Evolutionary conservation across 768 basidiomycete species (phyloP), one percentile per base, ranked within the genome.

Genomic region (Auricularia sp.): DNA sequence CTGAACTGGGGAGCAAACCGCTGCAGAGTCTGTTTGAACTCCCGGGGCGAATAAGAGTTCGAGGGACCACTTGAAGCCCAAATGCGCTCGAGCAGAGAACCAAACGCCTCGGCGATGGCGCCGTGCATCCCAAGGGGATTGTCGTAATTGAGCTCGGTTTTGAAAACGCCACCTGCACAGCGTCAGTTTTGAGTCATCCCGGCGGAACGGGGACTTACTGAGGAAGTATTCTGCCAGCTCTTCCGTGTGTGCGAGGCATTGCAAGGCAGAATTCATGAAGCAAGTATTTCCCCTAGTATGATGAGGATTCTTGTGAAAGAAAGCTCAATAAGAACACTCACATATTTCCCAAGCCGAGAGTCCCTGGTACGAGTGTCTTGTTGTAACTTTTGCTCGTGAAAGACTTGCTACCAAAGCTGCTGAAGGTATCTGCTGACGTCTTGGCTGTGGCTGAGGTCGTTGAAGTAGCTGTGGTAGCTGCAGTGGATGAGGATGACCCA

Each of bases 81-180:
- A 61, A 99, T 87, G 34, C 85, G 84, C 61, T 87, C 81, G 18
- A 98, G 78, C 34, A 97, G 84, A n/a, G 83, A 75, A 14, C 93
- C 95, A 68, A 95, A 98, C 0, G 88, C 84, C 71, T 93, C 84
- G 1, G 97, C 97, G 66, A 99, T 96, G n/a, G 90, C 88, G 18
- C 97, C 97, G 33, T 86, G 83, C 94, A 98, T 99, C 14, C 97
- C 96, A n/a, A 99, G 86, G 1, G 97, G 97, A 74, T 99, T 99
- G 70, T 92, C 90, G 1, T 83, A 85, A 71, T 99, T 99, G 66
- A 99, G 83, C 73, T 99, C 97, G 33, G 84, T 80, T 68, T 83
- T 78, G 73, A 84, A 98, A 4, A 95, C 85, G 5, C 88, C 91
- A 58, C 85, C 92, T 91, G 65, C 39, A 62, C 53, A 44, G 3